phyloP scores from a whole-genome alignment of 2,329 filamentous ascomycete species.

The Epichloe gansuensis region DNA sequence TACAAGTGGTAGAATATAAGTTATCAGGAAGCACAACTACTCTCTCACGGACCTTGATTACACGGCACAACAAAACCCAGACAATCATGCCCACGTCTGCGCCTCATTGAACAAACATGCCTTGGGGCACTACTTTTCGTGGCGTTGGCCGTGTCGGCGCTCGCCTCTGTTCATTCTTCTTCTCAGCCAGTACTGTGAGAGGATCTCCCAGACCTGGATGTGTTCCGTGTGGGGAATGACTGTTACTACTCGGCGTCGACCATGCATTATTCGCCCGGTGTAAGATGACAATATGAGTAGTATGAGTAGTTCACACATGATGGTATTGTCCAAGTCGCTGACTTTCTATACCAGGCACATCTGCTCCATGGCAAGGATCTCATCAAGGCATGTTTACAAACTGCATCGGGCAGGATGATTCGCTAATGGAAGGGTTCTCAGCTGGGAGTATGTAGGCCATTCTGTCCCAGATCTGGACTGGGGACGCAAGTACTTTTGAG shows the following conservation, averaged over 20 bases:
- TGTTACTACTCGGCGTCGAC: not conserved
- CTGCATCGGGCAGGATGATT: too few species aligned
- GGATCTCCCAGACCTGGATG: not conserved
- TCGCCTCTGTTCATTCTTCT: not conserved
- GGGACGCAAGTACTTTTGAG: not conserved
- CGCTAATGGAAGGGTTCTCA: not conserved
- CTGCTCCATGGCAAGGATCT: not conserved
- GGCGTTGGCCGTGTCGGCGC: not conserved
- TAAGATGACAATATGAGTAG: not conserved
- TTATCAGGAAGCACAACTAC: too few species aligned
- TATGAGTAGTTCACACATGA: not conserved
- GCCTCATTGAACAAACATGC: too few species aligned
- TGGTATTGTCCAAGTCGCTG: not conserved
- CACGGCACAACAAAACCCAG: too few species aligned
- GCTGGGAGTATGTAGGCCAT: not conserved
- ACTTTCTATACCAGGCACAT: not conserved
- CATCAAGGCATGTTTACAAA: not conserved
- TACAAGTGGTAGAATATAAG: too few species aligned
- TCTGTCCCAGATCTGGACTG: not conserved
- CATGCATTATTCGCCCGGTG: conserved; percentile 1
- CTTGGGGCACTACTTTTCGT: not conserved
- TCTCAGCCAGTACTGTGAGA: not conserved
- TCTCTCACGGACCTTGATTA: too few species aligned
- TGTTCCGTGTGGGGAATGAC: not conserved
- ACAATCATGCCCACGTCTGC: too few species aligned